Evolutionary conservation across 2,329 filamentous ascomycete species (phyloP), one percentile per base, ranked within the genome.

Genomic region (Aureobasidium sp.): DNA sequence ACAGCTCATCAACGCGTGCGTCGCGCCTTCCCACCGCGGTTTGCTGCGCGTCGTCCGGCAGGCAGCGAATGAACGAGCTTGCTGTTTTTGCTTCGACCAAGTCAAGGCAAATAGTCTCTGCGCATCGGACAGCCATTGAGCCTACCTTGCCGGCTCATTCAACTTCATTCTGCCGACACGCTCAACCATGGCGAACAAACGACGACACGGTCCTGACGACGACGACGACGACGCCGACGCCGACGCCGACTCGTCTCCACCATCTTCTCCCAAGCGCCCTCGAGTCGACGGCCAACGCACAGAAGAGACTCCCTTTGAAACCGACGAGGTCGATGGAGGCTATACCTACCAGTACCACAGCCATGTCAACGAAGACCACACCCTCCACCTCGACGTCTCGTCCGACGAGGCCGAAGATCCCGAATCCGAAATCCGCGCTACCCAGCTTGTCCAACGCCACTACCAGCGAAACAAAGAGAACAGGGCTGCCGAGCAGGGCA

Each of bases 401-500:
- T 50, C 61, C 61, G 65, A 66, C n/a, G 62, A 69, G 33, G 65
- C 65, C 17, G 70, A 69, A n/a, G 68, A 70, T n/a, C 67, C 68
- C 22, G 48, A 67, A 22, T 61, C 68, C 40, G 70, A 72, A 49
- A 44, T 69, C 27, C 62, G 56, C 2, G 67, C 67, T 7, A 71
- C 70, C 35, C 70, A 72, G n/a, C 33, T 39, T 29, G 65, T 74
- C 14, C 66, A 68, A 44, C 69, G 69, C 50, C 66, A 69, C 42
- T 68, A 68, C 31, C 61, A 64, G 44, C 61, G 65, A 39, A 64
- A 63, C 37, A 63, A 64, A 14, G 81, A 89, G 24, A 97, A 96
- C 68, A 80, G 85, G 42, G 83, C 88, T 1, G 87, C 90, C 0
- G 88, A 95, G 42, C 87, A 89, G 67, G 92, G 91, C 1, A 93